Evolutionary conservation across 495 filamentous ascomycete species (phyloP).

Genomic region (Penicillium dipodomyicola): DNA sequence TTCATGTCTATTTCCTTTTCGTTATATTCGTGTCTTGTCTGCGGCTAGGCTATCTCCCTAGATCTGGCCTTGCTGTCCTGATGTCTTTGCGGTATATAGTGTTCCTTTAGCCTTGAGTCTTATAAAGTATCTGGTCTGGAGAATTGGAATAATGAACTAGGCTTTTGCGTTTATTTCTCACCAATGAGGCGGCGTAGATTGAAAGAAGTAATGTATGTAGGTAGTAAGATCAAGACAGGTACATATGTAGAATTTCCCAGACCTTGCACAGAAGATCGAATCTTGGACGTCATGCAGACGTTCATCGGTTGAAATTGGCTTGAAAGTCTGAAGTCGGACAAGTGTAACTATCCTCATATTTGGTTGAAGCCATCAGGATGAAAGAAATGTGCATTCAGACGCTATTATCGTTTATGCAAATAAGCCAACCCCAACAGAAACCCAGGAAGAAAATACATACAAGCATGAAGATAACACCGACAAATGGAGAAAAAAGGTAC

Average conservation of each 20-base stretch:
- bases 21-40: slow-evolving; percentile 1
- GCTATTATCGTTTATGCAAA: slow-evolving; percentile 5
- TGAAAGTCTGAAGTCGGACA: slow-evolving; percentile 2
- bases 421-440: background rate
- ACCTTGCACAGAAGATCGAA: background rate
- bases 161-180: background rate
- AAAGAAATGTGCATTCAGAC: background rate
- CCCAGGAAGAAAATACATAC: background rate
- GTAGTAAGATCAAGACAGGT: too few species aligned
- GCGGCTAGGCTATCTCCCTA: slow-evolving; percentile 14
- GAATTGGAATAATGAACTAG: slow-evolving; percentile 23
- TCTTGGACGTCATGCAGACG: background rate
- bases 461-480: background rate
- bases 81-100: slow-evolving; percentile 22
- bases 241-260: too few species aligned
- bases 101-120: slow-evolving; percentile 10
- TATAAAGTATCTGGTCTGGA: slow-evolving; percentile 19
- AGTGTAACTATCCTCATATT: background rate
- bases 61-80: slow-evolving; percentile 15
- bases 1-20: slow-evolving; percentile 6
- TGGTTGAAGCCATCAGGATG: background rate
- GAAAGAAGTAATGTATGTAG: background rate
- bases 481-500: background rate
- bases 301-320: background rate
- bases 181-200: background rate